Conservation (phyloP, 2,329 filamentous ascomycete species). For the Chaetomium olivaceum region DNA sequence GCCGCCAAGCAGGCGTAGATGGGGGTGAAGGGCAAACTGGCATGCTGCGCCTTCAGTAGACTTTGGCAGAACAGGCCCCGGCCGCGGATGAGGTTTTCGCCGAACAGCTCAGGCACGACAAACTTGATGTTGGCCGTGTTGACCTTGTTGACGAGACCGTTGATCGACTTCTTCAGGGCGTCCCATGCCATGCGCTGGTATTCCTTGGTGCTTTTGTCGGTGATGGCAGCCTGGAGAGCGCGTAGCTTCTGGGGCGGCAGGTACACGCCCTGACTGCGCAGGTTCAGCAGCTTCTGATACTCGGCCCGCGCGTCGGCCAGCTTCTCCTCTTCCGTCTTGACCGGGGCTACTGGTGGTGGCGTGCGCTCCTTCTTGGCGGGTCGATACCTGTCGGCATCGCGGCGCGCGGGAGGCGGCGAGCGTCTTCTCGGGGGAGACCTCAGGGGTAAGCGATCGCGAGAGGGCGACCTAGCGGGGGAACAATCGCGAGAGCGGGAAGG, state of each 20-base stretch:
- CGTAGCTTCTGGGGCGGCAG: slow-evolving; percentile 89
- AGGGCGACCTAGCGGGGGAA: slow-evolving; percentile 13
- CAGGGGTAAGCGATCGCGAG: slow-evolving; percentile 5
- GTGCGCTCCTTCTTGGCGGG: slow-evolving; percentile 35
- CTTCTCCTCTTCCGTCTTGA: slow-evolving; percentile 74
- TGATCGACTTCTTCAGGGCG: slow-evolving; percentile 97
- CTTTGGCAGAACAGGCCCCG: slow-evolving; percentile 91
- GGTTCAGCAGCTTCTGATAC: slow-evolving; percentile 86
- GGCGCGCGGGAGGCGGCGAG: slow-evolving; percentile 33
- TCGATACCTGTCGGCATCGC: slow-evolving; percentile 55
- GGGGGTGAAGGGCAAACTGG: slow-evolving; percentile 91
- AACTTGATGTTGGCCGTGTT: slow-evolving; percentile 97
- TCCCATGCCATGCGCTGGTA: slow-evolving; percentile 99
- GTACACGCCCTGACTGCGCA: slow-evolving; percentile 94
- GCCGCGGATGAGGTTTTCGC: slow-evolving; percentile 89
- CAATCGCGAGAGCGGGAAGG: slow-evolving; percentile 7
- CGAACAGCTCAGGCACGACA: slow-evolving; percentile 94
- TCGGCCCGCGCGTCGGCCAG: slow-evolving; percentile 87
- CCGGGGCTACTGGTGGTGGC: slow-evolving; percentile 45
- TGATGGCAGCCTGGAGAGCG: slow-evolving; percentile 93
- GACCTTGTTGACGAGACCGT: slow-evolving; percentile 98
- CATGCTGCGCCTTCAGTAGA: slow-evolving; percentile 98
- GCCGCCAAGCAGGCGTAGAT: slow-evolving; percentile 96
- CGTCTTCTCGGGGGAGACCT: slow-evolving; percentile 19
- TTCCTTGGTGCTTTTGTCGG: slow-evolving; percentile 92